Conservation (phyloP, 768 basidiomycete species). For the Mycena sanguinolenta region DNA sequence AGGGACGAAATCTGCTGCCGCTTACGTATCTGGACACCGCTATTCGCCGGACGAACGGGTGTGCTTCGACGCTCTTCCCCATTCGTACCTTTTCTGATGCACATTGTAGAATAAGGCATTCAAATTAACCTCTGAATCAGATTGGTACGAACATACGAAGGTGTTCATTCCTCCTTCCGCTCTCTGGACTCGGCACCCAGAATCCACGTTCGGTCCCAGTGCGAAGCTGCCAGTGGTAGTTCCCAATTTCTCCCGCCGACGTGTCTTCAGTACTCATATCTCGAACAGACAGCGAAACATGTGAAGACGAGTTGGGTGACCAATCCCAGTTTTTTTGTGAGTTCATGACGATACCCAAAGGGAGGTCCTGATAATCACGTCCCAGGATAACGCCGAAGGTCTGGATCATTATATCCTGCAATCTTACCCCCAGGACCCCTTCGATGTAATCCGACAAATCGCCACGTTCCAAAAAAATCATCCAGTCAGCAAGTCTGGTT, state of each 20-base stretch:
- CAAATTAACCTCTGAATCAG: not conserved
- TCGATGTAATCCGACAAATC: not conserved
- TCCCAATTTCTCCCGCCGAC: too few relatives aligned
- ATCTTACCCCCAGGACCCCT: not conserved
- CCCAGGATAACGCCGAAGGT: too few relatives aligned
- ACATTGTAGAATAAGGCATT: not conserved
- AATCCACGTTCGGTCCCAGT: not conserved
- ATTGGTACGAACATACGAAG: not conserved
- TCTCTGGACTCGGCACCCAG: constrained; percentile 1
- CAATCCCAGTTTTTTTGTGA: constrained; percentile 7
- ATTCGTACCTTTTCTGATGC: too few relatives aligned
- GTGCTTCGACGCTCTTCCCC: too few relatives aligned
- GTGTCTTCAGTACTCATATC: too few relatives aligned
- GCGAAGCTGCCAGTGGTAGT: too few relatives aligned
- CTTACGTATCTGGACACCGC: too few relatives aligned
- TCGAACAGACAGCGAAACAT: not conserved
- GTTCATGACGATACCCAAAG: not conserved
- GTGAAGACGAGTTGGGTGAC: constrained; percentile 7
- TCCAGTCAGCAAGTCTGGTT: not conserved
- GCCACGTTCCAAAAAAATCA: not conserved
- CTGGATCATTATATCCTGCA: not conserved
- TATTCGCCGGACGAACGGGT: not conserved
- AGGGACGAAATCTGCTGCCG: too few relatives aligned
- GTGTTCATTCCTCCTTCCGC: constrained; percentile 12
- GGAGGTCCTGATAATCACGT: too few relatives aligned